Evolutionary conservation across 2,329 filamentous ascomycete genomes (phyloP), one percentile per base, ranked within the genome.

Genomic region (Pseudogymnoascus sp.): DNA sequence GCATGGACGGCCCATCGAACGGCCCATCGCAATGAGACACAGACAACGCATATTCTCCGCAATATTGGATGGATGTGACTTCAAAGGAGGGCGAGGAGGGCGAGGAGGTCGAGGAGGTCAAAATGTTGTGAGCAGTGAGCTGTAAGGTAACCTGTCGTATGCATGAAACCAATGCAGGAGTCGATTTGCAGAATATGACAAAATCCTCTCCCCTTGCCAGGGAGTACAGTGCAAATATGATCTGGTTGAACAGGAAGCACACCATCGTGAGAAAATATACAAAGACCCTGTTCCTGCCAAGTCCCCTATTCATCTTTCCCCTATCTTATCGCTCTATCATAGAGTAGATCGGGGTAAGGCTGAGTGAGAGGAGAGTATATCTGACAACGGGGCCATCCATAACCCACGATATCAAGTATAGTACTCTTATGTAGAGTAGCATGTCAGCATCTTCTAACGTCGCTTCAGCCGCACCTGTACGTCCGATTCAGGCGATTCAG

Each of bases 11-110:
- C 43, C 22, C 43, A 25, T 25, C 22, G 39, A 18, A 30, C 43
- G 43, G 28, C 28, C 25, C 47, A 53, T 53, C 25, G 25, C 47
- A 33, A 15, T 33, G 41, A 47, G 47, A 33, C 47, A 53, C 28
- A 18, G n/a, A 33, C 47, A 53, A 33, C 47, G 47, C 47, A 53
- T 53, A 50, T 53, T 53, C n/a, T 53, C 47, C 47, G 47, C 28
- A 53, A 53, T 33, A 53, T 53, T 53, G 47, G 12, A 30, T 53
- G 11, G n/a, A 18, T 33, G 41, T 47, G 15, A 28, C 47, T 50
- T 12, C 11, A 28, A 28, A 28, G 41, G 41, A 47, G 22, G 41
- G 15, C 18, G 18, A 28, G 41, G 41, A 47, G 22, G 41, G 15
- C 18, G 18, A 18, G 18, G 18, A 47, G 22, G 41, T 28, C 20